Conservation (phyloP, 148 eudicot genomes). For the Silene conica region DNA sequence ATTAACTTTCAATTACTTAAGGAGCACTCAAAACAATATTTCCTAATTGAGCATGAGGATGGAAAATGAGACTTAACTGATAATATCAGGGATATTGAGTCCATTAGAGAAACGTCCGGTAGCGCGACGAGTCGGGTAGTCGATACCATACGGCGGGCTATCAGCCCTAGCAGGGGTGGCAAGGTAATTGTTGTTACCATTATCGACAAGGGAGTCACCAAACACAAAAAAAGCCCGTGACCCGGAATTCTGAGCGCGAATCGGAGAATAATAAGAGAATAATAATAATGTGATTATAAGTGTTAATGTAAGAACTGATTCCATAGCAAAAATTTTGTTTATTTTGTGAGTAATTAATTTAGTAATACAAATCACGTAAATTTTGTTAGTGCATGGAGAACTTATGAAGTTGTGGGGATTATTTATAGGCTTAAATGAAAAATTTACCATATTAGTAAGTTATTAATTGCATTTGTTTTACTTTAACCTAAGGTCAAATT, state of each 20-base stretch:
- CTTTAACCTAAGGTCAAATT: conserved; percentile 12
- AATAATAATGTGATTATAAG: conserved; percentile 8
- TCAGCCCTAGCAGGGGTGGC: conserved; percentile 70
- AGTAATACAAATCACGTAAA: too few relatives aligned
- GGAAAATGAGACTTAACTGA: conserved; percentile 45
- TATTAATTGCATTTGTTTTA: conserved; percentile 23
- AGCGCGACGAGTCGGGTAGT: conserved; percentile 49
- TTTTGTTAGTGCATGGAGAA: conserved; percentile 5
- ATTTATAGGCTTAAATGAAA: conserved; percentile 16
- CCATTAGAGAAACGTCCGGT: conserved; percentile 78
- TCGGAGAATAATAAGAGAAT: neutral
- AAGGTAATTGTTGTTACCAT: conserved; percentile 65
- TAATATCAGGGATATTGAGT: conserved; percentile 58
- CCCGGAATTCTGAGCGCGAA: conserved; percentile 16
- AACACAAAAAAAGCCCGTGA: conserved; percentile 59
- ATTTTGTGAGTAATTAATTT: neutral
- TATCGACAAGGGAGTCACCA: conserved; percentile 69
- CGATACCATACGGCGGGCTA: conserved; percentile 67
- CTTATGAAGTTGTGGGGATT: neutral
- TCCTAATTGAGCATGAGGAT: neutral
- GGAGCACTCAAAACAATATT: too few relatives aligned
- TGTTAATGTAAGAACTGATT: conserved; percentile 12
- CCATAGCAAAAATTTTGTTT: neutral
- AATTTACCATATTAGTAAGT: neutral
- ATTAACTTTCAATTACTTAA: too few relatives aligned